Evolutionary conservation across 192 early-diverging fungal genomes (phyloP).

Genomic region (Phlyctochytrium arcticum): DNA sequence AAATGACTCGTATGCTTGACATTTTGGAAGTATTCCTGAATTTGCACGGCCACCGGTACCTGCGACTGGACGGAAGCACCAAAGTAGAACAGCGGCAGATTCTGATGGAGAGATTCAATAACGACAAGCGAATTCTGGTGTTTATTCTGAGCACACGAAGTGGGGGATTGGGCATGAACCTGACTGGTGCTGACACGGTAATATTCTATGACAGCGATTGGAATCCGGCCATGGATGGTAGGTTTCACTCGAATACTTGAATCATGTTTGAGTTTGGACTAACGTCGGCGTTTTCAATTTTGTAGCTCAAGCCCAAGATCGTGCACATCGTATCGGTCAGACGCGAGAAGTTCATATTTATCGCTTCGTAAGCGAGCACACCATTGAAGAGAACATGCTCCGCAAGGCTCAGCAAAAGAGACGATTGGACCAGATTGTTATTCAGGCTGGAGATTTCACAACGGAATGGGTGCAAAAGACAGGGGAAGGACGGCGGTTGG

Average conservation of each 20-base stretch:
- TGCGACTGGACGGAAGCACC: constrained; percentile 85
- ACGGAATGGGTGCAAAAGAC: constrained; percentile 52
- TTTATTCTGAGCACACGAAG: constrained; percentile 25
- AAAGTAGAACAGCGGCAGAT: constrained; percentile 79
- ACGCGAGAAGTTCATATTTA: constrained; percentile 83
- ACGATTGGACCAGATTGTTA: constrained; percentile 75
- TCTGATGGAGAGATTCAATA: constrained; percentile 87
- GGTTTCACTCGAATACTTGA: constrained; percentile 5
- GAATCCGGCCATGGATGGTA: constrained; percentile 86
- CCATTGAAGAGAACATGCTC: constrained; percentile 78
- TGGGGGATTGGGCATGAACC: constrained; percentile 28
- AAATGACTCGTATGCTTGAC: constrained; percentile 87
- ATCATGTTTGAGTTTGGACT: constrained; percentile 52
- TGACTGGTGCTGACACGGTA: constrained; percentile 29
- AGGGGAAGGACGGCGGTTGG: constrained; percentile 14
- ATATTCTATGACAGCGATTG: constrained; percentile 41
- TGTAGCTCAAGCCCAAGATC: constrained; percentile 86
- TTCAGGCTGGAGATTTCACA: constrained; percentile 74
- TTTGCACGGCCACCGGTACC: constrained; percentile 82
- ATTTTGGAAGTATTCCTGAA: constrained; percentile 88
- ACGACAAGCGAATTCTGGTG: constrained; percentile 66
- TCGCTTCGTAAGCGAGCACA: constrained; percentile 74
- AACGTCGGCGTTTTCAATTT: constrained; percentile 44
- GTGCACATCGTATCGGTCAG: constrained; percentile 90
- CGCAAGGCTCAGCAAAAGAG: constrained; percentile 81